Base-by-base conservation (phyloP, 148 eudicot genomes). In the Silene uniflora region DNA sequence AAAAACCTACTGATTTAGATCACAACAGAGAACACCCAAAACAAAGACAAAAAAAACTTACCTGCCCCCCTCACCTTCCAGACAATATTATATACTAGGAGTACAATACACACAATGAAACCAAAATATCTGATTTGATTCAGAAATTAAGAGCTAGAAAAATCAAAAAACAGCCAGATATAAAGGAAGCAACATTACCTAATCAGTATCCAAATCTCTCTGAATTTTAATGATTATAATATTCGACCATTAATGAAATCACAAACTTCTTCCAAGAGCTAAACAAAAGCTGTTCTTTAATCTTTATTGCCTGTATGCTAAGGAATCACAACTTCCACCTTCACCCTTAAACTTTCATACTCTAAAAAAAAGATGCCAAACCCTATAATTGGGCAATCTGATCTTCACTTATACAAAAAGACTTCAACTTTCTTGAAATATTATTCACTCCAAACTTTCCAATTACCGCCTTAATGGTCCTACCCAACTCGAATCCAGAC, bases 271-370 rank as follows among this genome's bases (percentile, higher is more conserved):
- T 74, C 64, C 67, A 60, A 73, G 74, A 80, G 77, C 68, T 56
- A 83, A 83, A 75, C 77, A 72, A 73, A 78, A 72, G 67, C 69
- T 73, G 73, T 81, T 78, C 27, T 76, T 68, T 81, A 32, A 61
- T 81, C 12, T 39, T 35, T 17, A 35, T 67, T 42, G 56, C 49
- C 8, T 49, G n/a, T 73, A 44, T 80, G 83, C 75, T 75, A 88
- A 83, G 79, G 87, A 83, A 83, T 81, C 72, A 80, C 24, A 72
- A 21, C 68, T 69, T 89, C 78, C 79, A 63, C 78, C 54, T 63
- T 80, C 56, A 47, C 68, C 67, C 65, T 72, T 58, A 59, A 25
- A 75, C 70, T 79, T 73, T 79, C 70, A 77, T 46, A 44, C 67
- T 11, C 54, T 18, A 19, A 63, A n/a, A 73, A 76, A 42, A 62